Evolutionary conservation across 177 flowering plant species (phyloP), one percentile per base, ranked within the genome.

Genomic region (Vitis hybrid): DNA sequence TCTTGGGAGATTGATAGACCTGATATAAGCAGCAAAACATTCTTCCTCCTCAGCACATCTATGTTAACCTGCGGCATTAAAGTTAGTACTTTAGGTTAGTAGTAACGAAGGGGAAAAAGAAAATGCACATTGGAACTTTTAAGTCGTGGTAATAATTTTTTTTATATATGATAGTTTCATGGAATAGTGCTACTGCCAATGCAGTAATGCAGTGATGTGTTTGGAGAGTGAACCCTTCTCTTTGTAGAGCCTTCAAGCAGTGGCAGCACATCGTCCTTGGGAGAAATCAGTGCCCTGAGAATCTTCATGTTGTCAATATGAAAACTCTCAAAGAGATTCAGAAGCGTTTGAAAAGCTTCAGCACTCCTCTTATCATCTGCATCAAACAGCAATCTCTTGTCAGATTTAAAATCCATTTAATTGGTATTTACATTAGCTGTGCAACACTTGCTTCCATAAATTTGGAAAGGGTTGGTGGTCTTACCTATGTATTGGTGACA

Each of bases 231-330:
- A 3, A 90, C 97, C 87, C 80, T 89, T 82, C 53, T 78, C 71
- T 76, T 83, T 18, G 77, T 77, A 15, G 71, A 5, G 18, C 89
- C 83, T 15, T 85, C 84, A 46, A 72, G 9, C 9, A 88, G 85
- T 0, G 89, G 86, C 54, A n/a, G 84, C 8, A 69, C 32, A 58
- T 88, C 92, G 69, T 88, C 89, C 71, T 75, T 85, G 62, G 81
- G 15, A 59, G 77, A 80, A 51, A 88, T 79, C 66, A 88, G 58
- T 3, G 79, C 73, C 78, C 61, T 85, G 53, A 88, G 81, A 58
- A 86, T 65, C 68, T 69, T 84, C 74, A 73, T 71, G 77, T 85
- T 87, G 76, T 88, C 92, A 12, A 81, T 54, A 58, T 87, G 90
- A 13, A 62, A 32, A 10, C 52, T 76, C 7, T 80, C 79, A 17